Conservation (phyloP, 352 stramenopile genomes). For the Achlya hypogyna region DNA sequence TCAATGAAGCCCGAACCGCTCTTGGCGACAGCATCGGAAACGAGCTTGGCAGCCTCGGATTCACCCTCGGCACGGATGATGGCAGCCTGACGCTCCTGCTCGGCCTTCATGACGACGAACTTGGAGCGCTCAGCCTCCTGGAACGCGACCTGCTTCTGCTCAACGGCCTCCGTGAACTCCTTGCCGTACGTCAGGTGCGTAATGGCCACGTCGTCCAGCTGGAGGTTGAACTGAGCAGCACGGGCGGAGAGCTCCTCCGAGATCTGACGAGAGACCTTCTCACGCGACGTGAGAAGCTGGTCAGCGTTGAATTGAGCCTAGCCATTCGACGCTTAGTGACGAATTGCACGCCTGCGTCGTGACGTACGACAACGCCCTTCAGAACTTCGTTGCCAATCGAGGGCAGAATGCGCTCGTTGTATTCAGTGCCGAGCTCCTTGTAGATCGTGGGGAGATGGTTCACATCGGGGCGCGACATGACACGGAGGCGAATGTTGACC, state of each 20-base stretch:
- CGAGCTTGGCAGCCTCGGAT: constrained; percentile 95
- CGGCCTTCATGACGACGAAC: constrained; percentile 98
- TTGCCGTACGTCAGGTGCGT: constrained; percentile 98
- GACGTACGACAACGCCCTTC: constrained; percentile 81
- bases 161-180: constrained; percentile 99
- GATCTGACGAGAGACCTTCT: constrained; percentile 96
- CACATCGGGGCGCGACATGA: constrained; percentile 90
- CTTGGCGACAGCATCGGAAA: constrained; percentile 97
- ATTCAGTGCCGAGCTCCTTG: constrained; percentile 94
- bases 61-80: constrained; percentile 95
- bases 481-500: constrained; percentile 99
- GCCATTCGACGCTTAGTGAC: constrained; percentile 25
- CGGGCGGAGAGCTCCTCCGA: constrained; percentile 94
- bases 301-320: constrained; percentile 99
- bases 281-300: constrained; percentile 97
- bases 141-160: constrained; percentile 99
- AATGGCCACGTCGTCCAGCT: constrained; percentile 99
- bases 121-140: constrained; percentile 99
- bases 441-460: constrained; percentile 96
- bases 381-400: constrained; percentile 97
- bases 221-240: constrained; percentile 95
- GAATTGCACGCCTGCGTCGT: no score
- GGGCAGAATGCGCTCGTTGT: constrained; percentile 98
- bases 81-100: constrained; percentile 93
- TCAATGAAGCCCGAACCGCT: constrained; percentile 98